Percentiles rank a stretch among this genome's conserved stretches.
These are phyloP conservation scores for Talaromyces amestolkiae DNA, from an alignment of 2,329 filamentous ascomycete genomes.

Conservation along the genomic window DNA sequence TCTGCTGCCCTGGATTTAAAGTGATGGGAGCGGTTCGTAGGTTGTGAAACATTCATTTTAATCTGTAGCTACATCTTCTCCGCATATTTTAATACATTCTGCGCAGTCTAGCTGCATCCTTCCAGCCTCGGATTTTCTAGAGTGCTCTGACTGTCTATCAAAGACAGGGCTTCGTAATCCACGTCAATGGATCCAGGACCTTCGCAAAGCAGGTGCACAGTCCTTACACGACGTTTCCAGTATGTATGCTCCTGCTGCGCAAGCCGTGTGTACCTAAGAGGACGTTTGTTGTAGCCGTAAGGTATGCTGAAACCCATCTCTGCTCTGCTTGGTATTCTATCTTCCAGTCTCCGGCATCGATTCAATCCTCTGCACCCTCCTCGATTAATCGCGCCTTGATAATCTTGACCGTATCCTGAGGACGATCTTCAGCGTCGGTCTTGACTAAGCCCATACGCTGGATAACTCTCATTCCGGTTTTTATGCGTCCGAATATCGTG, in stretches of 20 bases:
- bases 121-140: background rate
- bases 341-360: background rate
- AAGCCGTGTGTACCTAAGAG: background rate
- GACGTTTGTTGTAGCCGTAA: background rate
- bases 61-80: background rate
- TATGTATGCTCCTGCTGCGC: background rate
- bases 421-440: slow-evolving; percentile 76
- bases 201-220: background rate
- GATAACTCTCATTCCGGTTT: slow-evolving; percentile 76
- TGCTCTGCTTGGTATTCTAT: background rate
- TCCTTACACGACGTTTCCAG: background rate
- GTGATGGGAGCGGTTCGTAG: slow-evolving; percentile 81
- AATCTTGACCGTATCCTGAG: slow-evolving; percentile 79
- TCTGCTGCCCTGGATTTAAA: slow-evolving; percentile 76
- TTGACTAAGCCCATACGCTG: slow-evolving; percentile 84
- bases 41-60: slow-evolving; percentile 63
- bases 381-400: slow-evolving; percentile 69
- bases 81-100: slow-evolving; percentile 1
- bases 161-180: background rate
- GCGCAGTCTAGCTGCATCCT: slow-evolving; percentile 4
- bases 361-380: slow-evolving; percentile 49
- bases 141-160: background rate
- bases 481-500: slow-evolving; percentile 91
- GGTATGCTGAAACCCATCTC: background rate
- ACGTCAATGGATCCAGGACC: background rate